These are phyloP conservation scores for Bombardia bombarda DNA, from an alignment of 495 filamentous ascomycete species.

Conservation along the genomic window DNA sequence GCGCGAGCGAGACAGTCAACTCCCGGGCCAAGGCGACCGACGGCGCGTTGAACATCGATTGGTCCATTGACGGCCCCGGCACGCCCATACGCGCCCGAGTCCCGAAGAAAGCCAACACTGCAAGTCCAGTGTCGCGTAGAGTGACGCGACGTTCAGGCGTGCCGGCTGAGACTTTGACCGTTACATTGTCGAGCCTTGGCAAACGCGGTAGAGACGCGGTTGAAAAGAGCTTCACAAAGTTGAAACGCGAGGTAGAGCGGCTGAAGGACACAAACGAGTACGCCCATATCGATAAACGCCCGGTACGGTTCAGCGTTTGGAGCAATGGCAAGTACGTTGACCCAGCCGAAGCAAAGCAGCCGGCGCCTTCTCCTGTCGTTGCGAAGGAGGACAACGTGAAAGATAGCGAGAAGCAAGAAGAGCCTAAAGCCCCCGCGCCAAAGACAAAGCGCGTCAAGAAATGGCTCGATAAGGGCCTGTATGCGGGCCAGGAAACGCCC, in stretches of 20 bases:
- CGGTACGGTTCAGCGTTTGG: conserved; percentile 43
- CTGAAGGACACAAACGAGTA: conserved; percentile 48
- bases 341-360: conserved; percentile 11
- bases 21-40: conserved; percentile 19
- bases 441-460: conserved; percentile 50
- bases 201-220: conserved; percentile 39
- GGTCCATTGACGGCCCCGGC: conserved; percentile 8
- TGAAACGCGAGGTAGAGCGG: conserved; percentile 40
- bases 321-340: conserved; percentile 46
- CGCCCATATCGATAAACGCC: conserved; percentile 42
- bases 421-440: conserved; percentile 12
- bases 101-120: conserved; percentile 19
- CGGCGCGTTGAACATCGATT: conserved; percentile 18
- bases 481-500: conserved; percentile 67
- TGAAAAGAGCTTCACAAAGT: conserved; percentile 22
- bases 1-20: conserved; percentile 5
- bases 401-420: conserved; percentile 1
- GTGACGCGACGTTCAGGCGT: conserved; percentile 35
- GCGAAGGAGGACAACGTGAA: conserved; percentile 23
- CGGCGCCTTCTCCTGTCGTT: conserved; percentile 20
- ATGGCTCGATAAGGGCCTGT: conserved; percentile 79
- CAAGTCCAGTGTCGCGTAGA: conserved; percentile 22
- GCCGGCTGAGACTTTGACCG: conserved; percentile 35
- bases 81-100: conserved; percentile 24
- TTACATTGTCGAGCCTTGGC: conserved; percentile 34